Base-by-base conservation (phyloP, 1,284 basidiomycete species). In the Anthracocystis walkeri region DNA sequence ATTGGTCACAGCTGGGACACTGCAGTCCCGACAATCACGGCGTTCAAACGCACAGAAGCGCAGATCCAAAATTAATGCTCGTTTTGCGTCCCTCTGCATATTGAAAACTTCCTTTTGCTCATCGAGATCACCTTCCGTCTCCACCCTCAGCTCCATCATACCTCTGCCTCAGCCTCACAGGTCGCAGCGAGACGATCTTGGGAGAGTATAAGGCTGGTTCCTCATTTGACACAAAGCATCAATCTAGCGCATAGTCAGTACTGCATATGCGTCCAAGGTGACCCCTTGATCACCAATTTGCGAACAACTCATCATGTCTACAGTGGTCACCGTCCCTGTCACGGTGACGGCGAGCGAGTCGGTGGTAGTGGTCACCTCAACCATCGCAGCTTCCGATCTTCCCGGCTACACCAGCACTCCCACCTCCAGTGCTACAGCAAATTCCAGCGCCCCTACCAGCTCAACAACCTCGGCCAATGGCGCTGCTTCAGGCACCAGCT, bases 361-460 rank as follows among this genome's bases (percentile, higher is more conserved):
- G 5, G 58, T 70, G n/a, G 54, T 70, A 2, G 67, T 70, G 0
- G 62, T 70, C 44, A 70, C 67, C 44, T 70, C 67, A 6, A 70
- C 62, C 11, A 60, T 70, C 7, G 57, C 58, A 20, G 61, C 67
- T 20, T 59, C 61, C 4, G 53, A 64, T 7, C 57, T 64, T n/a
- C 49, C 61, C 14, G 23, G 44, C 44, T 33, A 45, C 35, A 60
- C 67, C 0, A 58, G 58, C 5, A 6, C 31, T 2, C 45, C 64
- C 20, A 51, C 58, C 23, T 11, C 20, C 16, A 40, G 44, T 2
- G n/a, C 51, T 23, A 40, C 61, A 5, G 46, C 66, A 7, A 44
- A 20, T 16, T 31, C 40, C 20, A 46, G 48, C 35, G 31, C 20
- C 38, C 29, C 44, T 27, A 29, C 33, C 2, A 44, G 54, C 55